Percentiles rank a stretch among this genome's conserved stretches.
These are phyloP conservation scores for Pyricularia pennisetigena DNA, from an alignment of 2,329 filamentous ascomycete species.

Conservation along the genomic window DNA sequence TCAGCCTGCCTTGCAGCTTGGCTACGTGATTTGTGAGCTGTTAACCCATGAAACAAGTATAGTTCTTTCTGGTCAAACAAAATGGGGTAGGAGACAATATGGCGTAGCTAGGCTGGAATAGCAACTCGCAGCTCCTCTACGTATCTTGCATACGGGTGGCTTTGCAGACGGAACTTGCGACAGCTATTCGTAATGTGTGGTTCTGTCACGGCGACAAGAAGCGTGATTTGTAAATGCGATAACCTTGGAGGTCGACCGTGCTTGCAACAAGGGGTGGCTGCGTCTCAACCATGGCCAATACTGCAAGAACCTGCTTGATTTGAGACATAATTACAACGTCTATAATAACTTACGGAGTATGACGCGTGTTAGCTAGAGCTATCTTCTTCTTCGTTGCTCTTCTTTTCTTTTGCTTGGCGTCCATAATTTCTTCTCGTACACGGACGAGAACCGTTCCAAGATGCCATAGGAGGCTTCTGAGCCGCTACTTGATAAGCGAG, in stretches of 20 bases:
- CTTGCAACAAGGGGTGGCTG: background rate
- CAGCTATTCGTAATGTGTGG: background rate
- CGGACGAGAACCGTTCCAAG: background rate
- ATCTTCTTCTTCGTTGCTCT: background rate
- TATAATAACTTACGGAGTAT: background rate
- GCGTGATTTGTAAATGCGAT: background rate
- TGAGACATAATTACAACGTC: background rate
- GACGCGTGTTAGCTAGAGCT: background rate
- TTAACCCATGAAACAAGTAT: background rate
- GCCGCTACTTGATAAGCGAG: background rate
- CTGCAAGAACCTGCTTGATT: background rate
- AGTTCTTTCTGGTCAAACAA: too few species aligned
- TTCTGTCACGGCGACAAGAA: background rate
- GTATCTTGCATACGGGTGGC: background rate
- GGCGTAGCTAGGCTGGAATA: background rate
- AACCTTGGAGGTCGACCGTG: background rate
- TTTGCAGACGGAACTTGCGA: background rate
- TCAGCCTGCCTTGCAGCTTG: background rate
- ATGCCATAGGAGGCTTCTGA: background rate
- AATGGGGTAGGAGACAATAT: background rate
- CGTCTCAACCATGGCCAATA: background rate
- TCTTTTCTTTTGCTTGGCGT: background rate
- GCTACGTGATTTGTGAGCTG: background rate
- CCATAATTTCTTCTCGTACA: background rate
- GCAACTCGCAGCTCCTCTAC: too few species aligned